Evolutionary conservation across 2,329 filamentous ascomycete species (phyloP), one percentile per base, ranked within the genome.

Genomic region (Penicillium concentricum): DNA sequence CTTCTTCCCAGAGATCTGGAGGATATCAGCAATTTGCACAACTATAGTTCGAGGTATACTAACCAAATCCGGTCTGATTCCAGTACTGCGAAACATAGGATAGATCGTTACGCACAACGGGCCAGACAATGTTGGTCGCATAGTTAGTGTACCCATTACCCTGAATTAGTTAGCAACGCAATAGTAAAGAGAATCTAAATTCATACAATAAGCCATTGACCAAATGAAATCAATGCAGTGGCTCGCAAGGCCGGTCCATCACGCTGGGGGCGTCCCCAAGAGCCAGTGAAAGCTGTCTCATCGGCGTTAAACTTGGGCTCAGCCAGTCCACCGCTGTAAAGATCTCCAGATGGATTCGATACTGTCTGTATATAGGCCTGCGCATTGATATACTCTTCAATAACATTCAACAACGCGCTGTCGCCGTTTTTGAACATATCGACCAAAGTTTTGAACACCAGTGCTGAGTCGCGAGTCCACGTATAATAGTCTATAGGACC

Each of bases 191-290:
- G 1, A 2, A n/a, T 16, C 5, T 2, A 3, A 35, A 10, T 41
- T 52, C 65, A 24, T 62, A 70, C 69, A 48, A 91, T 76, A 28
- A 93, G 77, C 84, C 88, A 91, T 67, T 87, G 86, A 7, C 87
- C 83, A 69, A 92, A 94, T 0, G 80, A 80, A 52, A 89, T 87
- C 67, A 94, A 74, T 2, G 90, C 84, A 44, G 85, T 90, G 1
- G 89, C 90, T 49, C 91, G 82, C 38, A 94, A 81, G 22, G 90
- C 85, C 24, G 91, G 90, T 0, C 90, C 90, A 72, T 94, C 90
- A 41, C 88, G 82, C 73, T 94, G 90, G 13, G 90, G 90, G 20
- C 90, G 84, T 28, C 89, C 90, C 90, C 90, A 93, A 6, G 76
- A 69, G 28, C 84, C 71, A 2, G 70, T 89, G 70, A 84, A 92